Evolutionary conservation across 2,329 filamentous ascomycete genomes (phyloP), one percentile per base, ranked within the genome.

Genomic region (Pochonia chlamydosporia): DNA sequence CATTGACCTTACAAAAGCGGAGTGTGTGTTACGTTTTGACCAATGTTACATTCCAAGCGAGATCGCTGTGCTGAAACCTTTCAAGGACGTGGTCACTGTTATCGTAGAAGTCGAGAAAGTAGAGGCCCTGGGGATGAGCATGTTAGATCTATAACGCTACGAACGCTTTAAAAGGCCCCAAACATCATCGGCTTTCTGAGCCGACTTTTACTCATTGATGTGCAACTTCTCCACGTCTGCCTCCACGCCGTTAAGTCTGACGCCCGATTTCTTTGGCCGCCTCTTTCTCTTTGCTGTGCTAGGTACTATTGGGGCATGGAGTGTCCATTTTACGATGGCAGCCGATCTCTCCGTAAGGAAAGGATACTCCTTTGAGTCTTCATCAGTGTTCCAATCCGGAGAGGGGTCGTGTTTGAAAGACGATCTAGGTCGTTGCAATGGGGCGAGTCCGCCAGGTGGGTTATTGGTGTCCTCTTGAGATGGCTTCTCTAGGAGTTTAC

Each of bases 271-370:
- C 54, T 58, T 66, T 20, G 52, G 40, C 14, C 58, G 59, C 54
- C 60, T 67, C 62, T 67, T 74, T 51, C 67, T 68, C 56, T 63
- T 69, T 20, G 59, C 4, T 11, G 20, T 55, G 21, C 63, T 62
- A 20, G 61, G 53, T n/a, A 67, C 64, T 0, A 61, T 51, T 5
- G 78, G 80, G 1, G 78, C 81, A 49, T 84, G 74, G 42, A 68
- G 67, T 20, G 92, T 77, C 87, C 88, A 93, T 36, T 78, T 68
- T 1, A 82, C 78, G 49, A 92, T 80, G 16, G 79, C 77, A 41
- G 81, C 75, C 1, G 87, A 86, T 20, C 87, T 75, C 52, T 87
- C 83, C 1, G 85, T 87, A 16, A 77, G 73, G 52, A 88, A 81
- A 3, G 81, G 79, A 60, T 86, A 87, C 53, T 89, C 84, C 56